Evolutionary conservation across 2,329 filamentous ascomycete genomes (phyloP), one percentile per base, ranked within the genome.

Genomic region (Herpotrichia juniperi): DNA sequence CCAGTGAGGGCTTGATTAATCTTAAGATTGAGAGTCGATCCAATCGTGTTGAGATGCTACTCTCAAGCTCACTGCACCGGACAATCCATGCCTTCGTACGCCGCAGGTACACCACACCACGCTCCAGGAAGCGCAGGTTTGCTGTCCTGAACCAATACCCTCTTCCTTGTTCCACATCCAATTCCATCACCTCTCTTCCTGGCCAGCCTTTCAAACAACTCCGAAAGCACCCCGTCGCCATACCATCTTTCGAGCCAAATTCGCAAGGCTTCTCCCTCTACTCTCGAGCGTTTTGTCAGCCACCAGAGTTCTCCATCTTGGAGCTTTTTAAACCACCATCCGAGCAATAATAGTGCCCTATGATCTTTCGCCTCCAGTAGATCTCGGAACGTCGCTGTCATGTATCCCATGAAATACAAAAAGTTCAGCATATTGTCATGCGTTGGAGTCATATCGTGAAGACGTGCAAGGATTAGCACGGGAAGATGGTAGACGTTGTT

Each of bases 251-350:
- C 50, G n/a, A 70, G 19, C 61, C 64, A 71, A 4, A 67, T 59
- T 19, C 56, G 49, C 7, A 68, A 55, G 4, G 63, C 64, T 35
- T 48, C 50, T 1, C 64, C 64, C 35, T 69, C 66, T 2, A 69
- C 43, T 26, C 43, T 59, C 4, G 67, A 66, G 9, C 68, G 56
- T 10, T 59, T 32, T 16, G 46, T 54, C 50, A 71, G 50, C 68
- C 68, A 69, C 68, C 67, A 71, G 21, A 67, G 16, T 9, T 60
- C 55, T 1, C 58, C 61, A 17, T 54, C 37, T 3, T 53, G 50
- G 30, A 68, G 32, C 43, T 79, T 78, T 9, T 79, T 78, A 63
- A 81, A 83, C 83, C 83, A 87, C 67, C 80, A 83, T 0, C 78
- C 75, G n/a, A 86, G 65, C 30, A 87, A 58, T 10, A 86, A 63